phyloP scores from a whole-genome alignment of 2,329 filamentous ascomycete genomes.

The Aspergillus pseudonomiae region DNA sequence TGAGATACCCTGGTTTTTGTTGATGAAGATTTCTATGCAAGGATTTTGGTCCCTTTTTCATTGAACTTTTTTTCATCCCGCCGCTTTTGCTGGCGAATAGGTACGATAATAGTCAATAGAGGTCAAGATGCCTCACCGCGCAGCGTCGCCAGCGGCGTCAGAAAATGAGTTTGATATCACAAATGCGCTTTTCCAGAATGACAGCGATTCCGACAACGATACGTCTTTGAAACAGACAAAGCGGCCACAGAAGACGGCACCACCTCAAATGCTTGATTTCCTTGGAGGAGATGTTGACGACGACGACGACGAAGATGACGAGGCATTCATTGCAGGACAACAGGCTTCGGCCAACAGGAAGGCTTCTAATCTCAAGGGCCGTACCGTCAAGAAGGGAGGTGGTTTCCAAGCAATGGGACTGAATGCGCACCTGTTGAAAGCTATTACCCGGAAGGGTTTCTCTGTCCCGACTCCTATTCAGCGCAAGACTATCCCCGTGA shows the following conservation, averaged over 20 bases:
- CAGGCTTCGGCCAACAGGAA: slow-evolving; percentile 90
- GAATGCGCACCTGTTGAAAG: slow-evolving; percentile 80
- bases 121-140: slow-evolving; percentile 68
- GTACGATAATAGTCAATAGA: neutral
- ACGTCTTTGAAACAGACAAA: slow-evolving; percentile 49
- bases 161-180: slow-evolving; percentile 93
- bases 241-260: slow-evolving; percentile 49
- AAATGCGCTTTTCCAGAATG: slow-evolving; percentile 69
- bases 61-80: neutral
- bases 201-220: slow-evolving; percentile 52
- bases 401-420: slow-evolving; percentile 96
- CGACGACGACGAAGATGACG: slow-evolving; percentile 63
- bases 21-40: neutral
- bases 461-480: slow-evolving; percentile 96
- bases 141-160: slow-evolving; percentile 78
- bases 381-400: slow-evolving; percentile 89
- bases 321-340: slow-evolving; percentile 85
- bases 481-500: slow-evolving; percentile 89
- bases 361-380: slow-evolving; percentile 76
- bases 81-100: neutral
- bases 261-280: slow-evolving; percentile 51
- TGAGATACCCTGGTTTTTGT: slow-evolving; percentile 2
- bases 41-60: neutral
- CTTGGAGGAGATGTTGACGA: slow-evolving; percentile 64
- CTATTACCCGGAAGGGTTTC: slow-evolving; percentile 92